A percentile compares a stretch with the other conserved stretches of the same genome.
phyloP scores from a whole-genome alignment of 2,329 filamentous ascomycete species.

The Phialophora verrucosa region DNA sequence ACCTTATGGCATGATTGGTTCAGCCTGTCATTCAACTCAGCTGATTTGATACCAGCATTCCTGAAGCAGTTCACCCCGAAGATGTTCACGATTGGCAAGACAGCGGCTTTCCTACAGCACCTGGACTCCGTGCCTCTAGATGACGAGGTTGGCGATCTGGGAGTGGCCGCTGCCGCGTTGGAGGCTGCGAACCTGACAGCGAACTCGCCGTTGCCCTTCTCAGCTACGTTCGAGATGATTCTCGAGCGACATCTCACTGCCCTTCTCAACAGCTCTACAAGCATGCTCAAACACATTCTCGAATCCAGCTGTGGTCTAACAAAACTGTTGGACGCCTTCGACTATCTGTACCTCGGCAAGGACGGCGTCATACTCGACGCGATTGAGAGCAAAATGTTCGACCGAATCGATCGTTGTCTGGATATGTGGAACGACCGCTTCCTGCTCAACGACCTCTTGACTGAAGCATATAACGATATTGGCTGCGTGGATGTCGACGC shows the following conservation, averaged over 20 bases:
- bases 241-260: constrained; percentile 79
- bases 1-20: constrained; percentile 37
- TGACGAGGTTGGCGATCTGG: not conserved
- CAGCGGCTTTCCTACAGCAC: constrained; percentile 29
- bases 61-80: constrained; percentile 20
- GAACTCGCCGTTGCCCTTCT: constrained; percentile 46
- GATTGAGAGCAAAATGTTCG: constrained; percentile 74
- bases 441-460: constrained; percentile 75
- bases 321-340: constrained; percentile 68
- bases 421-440: constrained; percentile 79
- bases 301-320: constrained; percentile 72
- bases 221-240: constrained; percentile 72
- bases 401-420: constrained; percentile 69
- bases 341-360: constrained; percentile 75
- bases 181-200: constrained; percentile 21
- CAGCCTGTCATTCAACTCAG: constrained; percentile 12
- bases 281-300: constrained; percentile 64
- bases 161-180: constrained; percentile 13
- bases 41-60: constrained; percentile 24
- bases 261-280: constrained; percentile 58
- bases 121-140: constrained; percentile 14
- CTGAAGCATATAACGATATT: constrained; percentile 68
- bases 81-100: constrained; percentile 35
- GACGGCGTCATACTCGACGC: constrained; percentile 71
- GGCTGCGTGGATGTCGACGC: constrained; percentile 63